Conservation (phyloP, 2,329 filamentous ascomycete genomes). For the Myriosclerotinia duriaeana region DNA sequence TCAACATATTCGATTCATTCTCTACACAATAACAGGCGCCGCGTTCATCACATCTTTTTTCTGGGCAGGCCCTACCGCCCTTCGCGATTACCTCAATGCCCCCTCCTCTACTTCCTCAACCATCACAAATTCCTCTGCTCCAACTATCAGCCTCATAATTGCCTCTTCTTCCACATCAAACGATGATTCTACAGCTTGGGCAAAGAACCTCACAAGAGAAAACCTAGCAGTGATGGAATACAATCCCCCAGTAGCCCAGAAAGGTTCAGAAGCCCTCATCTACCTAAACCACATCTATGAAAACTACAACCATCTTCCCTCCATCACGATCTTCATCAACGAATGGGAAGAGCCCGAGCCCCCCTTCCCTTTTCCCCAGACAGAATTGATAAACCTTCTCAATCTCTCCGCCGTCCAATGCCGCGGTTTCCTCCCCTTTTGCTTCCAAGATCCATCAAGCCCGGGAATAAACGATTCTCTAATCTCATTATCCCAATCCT, state of each 20-base stretch:
- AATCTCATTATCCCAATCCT: not conserved
- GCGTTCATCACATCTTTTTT: conserved; percentile 19
- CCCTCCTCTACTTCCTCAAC: conserved; percentile 1
- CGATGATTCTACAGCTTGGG: not conserved
- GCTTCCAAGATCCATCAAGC: conserved; percentile 7
- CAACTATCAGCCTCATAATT: conserved; percentile 11
- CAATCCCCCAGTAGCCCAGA: too few relatives aligned
- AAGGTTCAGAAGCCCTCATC: conserved; percentile 1
- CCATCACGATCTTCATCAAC: not conserved
- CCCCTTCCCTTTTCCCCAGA: not conserved
- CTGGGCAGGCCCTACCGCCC: not conserved
- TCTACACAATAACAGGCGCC: conserved; percentile 6
- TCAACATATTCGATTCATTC: conserved; percentile 2
- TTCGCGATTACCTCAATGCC: conserved; percentile 8
- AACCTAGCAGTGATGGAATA: conserved; percentile 1
- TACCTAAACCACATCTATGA: conserved; percentile 12
- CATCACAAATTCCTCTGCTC: conserved; percentile 8
- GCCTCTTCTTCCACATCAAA: not conserved
- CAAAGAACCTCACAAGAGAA: not conserved
- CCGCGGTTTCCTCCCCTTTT: conserved; percentile 5
- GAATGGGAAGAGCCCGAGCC: not conserved
- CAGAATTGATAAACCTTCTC: conserved; percentile 2
- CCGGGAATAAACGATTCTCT: not conserved
- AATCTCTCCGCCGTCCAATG: not conserved
- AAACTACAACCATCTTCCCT: not conserved